These are phyloP conservation scores for Uromyces viciae-fabae DNA, from an alignment of 1,284 basidiomycete genomes.

Conservation along the genomic window DNA sequence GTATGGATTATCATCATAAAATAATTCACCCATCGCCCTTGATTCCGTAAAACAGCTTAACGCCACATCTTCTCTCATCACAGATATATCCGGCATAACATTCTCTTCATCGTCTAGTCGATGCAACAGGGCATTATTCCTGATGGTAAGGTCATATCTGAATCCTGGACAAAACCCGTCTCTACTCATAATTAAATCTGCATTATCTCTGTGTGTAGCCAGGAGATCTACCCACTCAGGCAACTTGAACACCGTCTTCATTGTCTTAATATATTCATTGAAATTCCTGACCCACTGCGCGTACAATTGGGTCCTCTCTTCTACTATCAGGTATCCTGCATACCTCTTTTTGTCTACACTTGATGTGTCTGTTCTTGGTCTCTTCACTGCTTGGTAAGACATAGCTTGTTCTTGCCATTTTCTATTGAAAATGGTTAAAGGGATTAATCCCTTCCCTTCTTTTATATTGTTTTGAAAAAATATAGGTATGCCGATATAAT, in stretches of 20 bases:
- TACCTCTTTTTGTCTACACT: neutral
- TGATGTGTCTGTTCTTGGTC: neutral
- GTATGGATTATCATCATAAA: neutral
- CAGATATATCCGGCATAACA: neutral
- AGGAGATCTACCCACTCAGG: neutral
- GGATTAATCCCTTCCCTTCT: neutral
- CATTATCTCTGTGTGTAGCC: no score
- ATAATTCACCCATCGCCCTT: neutral
- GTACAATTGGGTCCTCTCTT: neutral
- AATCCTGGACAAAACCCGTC: neutral
- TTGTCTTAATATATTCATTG: neutral
- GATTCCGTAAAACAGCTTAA: neutral
- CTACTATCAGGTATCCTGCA: neutral
- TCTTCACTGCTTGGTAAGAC: slow-evolving; percentile 3
- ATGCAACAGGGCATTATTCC: neutral
- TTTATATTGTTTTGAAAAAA: slow-evolving; percentile 5
- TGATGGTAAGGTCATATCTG: neutral
- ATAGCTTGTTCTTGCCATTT: neutral
- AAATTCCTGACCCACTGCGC: neutral
- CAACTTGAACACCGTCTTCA: neutral
- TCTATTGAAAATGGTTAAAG: neutral
- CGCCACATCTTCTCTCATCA: neutral
- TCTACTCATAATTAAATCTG: neutral
- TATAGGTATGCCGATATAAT: neutral
- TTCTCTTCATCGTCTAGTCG: neutral